Evolutionary conservation across 768 basidiomycete species (phyloP), one percentile per base, ranked within the genome.

Genomic region (Paxillus ammoniavirescens): DNA sequence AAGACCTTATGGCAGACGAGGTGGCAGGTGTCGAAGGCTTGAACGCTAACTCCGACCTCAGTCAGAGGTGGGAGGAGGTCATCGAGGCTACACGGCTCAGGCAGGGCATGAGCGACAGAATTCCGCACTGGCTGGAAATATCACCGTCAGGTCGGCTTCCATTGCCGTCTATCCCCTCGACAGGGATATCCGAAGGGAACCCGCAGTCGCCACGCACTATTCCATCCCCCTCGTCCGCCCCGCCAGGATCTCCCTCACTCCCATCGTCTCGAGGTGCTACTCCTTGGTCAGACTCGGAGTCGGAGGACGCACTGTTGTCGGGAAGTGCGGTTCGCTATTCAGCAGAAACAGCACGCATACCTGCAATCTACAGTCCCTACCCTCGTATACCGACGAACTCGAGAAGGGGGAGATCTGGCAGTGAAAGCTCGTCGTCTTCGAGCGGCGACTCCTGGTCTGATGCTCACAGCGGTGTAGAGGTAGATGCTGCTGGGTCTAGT

Each of bases 111-210:
- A 47, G 21, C n/a, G 42, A 17, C 28, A 26, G 57, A 5, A 47
- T 42, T 37, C 54, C 47, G 23, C 12, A 23, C 40, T 53, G 52
- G 36, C 43, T 56, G 13, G 38, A 28, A 2, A 54, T 55, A 8
- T 54, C 57, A 2, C 38, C 53, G 2, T 49, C 48, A 6, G 48
- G 42, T 2, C 61, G 42, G 17, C 62, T 54, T 6, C 40, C 62
- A 5, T n/a, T 69, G 8, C 59, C 62, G n/a, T 70, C 67, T 12
- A 70, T 69, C 30, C 67, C 68, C 15, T 70, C 67, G 13, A 55
- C 52, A 28, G 47, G 49, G 30, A 2, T 38, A 14, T 69, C 68
- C 18, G 64, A 62, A 14, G 53, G 18, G 7, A 50, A 50, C 17
- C 26, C 14, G 2, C 65, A 62, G 49, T 71, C 70, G 5, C 67